A percentile compares a stretch with the other conserved stretches of the same genome.
Evolutionary conservation across 2,329 filamentous ascomycete genomes (phyloP).

Genomic region (Aspergillus spinulosporus): DNA sequence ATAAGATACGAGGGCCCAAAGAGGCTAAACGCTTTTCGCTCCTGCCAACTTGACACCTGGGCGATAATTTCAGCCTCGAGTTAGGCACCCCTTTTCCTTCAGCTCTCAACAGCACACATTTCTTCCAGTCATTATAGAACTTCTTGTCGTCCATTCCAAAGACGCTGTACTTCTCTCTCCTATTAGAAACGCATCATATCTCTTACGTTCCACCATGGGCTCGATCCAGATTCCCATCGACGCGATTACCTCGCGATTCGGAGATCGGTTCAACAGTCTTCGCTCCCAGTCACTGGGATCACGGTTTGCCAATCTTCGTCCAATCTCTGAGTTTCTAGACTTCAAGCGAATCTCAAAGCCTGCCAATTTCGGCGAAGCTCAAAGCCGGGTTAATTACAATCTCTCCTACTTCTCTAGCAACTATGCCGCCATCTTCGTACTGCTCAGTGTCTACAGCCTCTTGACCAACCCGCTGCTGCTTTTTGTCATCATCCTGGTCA

Average conservation of each 20-base stretch:
- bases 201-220: slow-evolving; percentile 59
- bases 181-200: neutral
- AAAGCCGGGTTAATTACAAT: slow-evolving; percentile 96
- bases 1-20: slow-evolving; percentile 10
- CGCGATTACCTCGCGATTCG: slow-evolving; percentile 85
- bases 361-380: slow-evolving; percentile 82
- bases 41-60: slow-evolving; percentile 21
- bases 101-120: neutral
- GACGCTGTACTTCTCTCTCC: neutral
- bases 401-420: slow-evolving; percentile 97
- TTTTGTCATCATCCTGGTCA: slow-evolving; percentile 87
- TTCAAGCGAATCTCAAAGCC: slow-evolving; percentile 95
- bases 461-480: slow-evolving; percentile 83
- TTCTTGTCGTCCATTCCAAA: neutral
- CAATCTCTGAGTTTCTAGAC: slow-evolving; percentile 91
- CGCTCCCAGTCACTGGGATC: slow-evolving; percentile 74
- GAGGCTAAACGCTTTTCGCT: slow-evolving; percentile 14
- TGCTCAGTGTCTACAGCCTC: slow-evolving; percentile 94
- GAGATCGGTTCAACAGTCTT: slow-evolving; percentile 83
- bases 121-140: neutral
- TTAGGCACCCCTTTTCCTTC: slow-evolving; percentile 14
- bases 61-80: neutral
- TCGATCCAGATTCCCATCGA: slow-evolving; percentile 92
- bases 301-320: slow-evolving; percentile 89
- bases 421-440: slow-evolving; percentile 89